Base-by-base conservation (phyloP, 2,329 filamentous ascomycete genomes). In the Exophiala sideris region DNA sequence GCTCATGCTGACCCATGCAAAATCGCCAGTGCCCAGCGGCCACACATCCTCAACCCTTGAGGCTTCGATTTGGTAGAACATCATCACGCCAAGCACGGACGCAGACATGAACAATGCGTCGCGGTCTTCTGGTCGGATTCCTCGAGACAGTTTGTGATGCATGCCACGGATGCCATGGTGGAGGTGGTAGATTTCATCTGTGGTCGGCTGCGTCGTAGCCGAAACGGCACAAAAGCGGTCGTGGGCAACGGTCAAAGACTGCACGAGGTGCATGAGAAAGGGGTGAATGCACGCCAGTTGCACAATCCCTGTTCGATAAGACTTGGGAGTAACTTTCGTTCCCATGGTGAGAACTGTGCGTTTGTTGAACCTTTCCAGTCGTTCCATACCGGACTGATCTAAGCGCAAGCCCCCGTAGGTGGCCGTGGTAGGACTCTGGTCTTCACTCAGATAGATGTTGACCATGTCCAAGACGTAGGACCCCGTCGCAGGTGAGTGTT, bases 1-100 rank as follows among this genome's bases (percentile, higher is more conserved):
- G 54, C 72, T 76, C 65, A 86, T 74, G 46, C 71, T 77, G 2
- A 86, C 64, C 83, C 83, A 87, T 61, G 80, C 73, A 1, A 86
- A 69, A 57, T 84, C 79, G 1, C 69, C 54, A 0, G 69, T 69
- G 34, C 72, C 76, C 1, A 86, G 68, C 0, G 83, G 83, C 83
- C 83, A 87, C 2, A 78, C 72, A 50, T 79, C 66, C 45, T 75
- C 66, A 0, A 79, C 69, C 0, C 69, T 65, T 44, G 45, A 48
- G 2, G 70, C 70, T 44, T 78, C 72, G 0, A 72, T 66, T 1
- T 68, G 71, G 0, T 73, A 67, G 54, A 77, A 76, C 0, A 68
- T 59, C 1, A 77, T 46, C 1, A 78, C 62, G 1, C 68, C 70
- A 0, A 79, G 58, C 7, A 72, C 67, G 73, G 70, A 3, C 54